A percentile compares a stretch with the other conserved stretches of the same genome.
Evolutionary conservation across 768 basidiomycete species (phyloP).

Genomic region (Coprinopsis sp.): DNA sequence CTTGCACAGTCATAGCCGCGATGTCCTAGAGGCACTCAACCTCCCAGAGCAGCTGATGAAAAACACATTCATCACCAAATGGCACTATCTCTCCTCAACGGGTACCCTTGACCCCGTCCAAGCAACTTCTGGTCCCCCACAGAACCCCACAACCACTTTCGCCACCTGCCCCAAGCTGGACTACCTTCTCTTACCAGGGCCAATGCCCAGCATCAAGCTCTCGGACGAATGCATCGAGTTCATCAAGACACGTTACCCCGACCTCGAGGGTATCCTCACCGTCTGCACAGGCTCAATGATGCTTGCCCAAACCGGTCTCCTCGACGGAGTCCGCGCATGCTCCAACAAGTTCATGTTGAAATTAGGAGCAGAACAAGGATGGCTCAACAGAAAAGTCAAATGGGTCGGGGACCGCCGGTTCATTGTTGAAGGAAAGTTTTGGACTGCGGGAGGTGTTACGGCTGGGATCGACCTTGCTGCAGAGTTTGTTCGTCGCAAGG

Average conservation of each 20-base stretch:
- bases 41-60: constrained; percentile 9
- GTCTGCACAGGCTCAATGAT: constrained; percentile 23
- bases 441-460: constrained; percentile 24
- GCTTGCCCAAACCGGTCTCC: constrained; percentile 18
- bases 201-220: constrained; percentile 13
- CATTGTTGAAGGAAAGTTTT: constrained; percentile 24
- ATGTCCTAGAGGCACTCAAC: neutral
- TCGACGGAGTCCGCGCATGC: constrained; percentile 21
- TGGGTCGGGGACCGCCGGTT: constrained; percentile 26
- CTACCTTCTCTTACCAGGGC: constrained; percentile 25
- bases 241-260: constrained; percentile 13
- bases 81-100: constrained; percentile 20
- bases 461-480: constrained; percentile 25
- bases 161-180: constrained; percentile 19
- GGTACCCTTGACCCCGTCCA: constrained; percentile 13
- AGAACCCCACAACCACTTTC: constrained; percentile 20
- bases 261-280: constrained; percentile 19
- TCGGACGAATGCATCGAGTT: constrained; percentile 15
- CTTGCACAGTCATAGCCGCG: constrained; percentile 18
- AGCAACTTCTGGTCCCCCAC: constrained; percentile 16
- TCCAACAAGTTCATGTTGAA: constrained; percentile 19
- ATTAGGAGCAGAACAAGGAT: constrained; percentile 4
- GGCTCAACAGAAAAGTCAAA: constrained; percentile 20
- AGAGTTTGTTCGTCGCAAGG: constrained; percentile 21
- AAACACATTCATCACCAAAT: constrained; percentile 19